These are phyloP conservation scores for Solanum gandarillasii DNA, from an alignment of 257 asterid species.

Conservation along the genomic window DNA sequence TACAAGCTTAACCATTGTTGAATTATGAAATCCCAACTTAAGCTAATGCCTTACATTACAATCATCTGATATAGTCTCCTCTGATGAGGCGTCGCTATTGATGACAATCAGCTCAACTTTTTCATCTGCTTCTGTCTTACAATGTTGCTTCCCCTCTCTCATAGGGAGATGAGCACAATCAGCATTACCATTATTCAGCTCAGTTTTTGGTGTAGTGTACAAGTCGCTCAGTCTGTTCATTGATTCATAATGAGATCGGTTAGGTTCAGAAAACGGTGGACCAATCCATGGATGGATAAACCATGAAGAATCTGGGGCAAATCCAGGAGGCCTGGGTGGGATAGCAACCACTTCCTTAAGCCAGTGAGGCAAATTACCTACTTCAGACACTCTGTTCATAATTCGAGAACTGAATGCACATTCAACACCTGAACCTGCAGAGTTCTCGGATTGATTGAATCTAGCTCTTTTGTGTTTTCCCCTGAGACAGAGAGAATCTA, in stretches of 20 bases:
- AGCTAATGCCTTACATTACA: conserved; percentile 17
- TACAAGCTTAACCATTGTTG: background rate
- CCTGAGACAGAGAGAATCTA: background rate
- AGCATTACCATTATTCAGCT: conserved; percentile 1
- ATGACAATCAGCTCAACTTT: conserved; percentile 35
- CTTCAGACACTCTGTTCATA: background rate
- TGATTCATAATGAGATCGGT: conserved; percentile 9
- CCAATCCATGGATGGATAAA: conserved; percentile 1
- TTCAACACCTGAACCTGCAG: background rate
- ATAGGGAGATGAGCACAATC: background rate
- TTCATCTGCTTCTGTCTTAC: conserved; percentile 1
- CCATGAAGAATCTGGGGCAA: background rate
- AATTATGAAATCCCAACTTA: background rate
- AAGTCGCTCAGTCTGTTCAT: background rate
- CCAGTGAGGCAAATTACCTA: conserved; percentile 50
- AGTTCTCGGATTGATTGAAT: background rate
- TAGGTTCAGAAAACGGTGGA: conserved; percentile 3
- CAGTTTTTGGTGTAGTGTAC: background rate
- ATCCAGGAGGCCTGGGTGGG: conserved; percentile 20
- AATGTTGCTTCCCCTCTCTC: background rate
- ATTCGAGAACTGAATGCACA: conserved; percentile 13
- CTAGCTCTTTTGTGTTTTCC: conserved; percentile 4
- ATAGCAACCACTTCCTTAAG: conserved; percentile 34
- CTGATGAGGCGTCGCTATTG: conserved; percentile 64
- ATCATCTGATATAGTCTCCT: conserved; percentile 71